Evolutionary conservation across 2,329 filamentous ascomycete species (phyloP).

Genomic region (Colletotrichum sp.): DNA sequence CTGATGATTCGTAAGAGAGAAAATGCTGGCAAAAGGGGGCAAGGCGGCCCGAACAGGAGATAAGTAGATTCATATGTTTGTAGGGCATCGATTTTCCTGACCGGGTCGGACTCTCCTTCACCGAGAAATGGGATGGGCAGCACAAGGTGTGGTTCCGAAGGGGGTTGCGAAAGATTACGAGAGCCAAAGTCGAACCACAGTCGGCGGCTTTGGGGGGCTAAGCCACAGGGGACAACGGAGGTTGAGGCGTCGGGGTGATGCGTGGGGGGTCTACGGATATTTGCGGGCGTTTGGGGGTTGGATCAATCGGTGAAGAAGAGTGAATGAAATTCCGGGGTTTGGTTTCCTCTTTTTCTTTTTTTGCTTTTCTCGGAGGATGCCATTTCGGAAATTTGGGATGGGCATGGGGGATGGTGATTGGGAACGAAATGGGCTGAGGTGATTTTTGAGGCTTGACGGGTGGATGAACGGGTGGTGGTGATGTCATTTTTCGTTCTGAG

Average conservation of each 20-base stretch:
- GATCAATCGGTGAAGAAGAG: background rate
- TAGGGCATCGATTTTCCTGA: background rate
- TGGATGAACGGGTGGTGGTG: conserved; percentile 1
- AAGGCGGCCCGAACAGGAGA: background rate
- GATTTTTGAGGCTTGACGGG: background rate
- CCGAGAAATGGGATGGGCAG: background rate
- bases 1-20: background rate
- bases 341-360: background rate
- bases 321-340: background rate
- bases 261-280: background rate
- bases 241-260: background rate
- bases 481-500: conserved; percentile 8
- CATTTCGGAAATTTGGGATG: background rate
- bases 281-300: background rate
- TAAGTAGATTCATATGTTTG: background rate
- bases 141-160: background rate
- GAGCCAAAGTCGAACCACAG: conserved; percentile 12
- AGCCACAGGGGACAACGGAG: background rate
- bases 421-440: background rate
- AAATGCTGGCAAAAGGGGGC: background rate
- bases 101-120: background rate
- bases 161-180: background rate
- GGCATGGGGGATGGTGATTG: background rate
- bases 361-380: background rate
- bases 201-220: background rate